Conservation (phyloP, 176 grass and related monocot genomes). For the Bromus sterilis region DNA sequence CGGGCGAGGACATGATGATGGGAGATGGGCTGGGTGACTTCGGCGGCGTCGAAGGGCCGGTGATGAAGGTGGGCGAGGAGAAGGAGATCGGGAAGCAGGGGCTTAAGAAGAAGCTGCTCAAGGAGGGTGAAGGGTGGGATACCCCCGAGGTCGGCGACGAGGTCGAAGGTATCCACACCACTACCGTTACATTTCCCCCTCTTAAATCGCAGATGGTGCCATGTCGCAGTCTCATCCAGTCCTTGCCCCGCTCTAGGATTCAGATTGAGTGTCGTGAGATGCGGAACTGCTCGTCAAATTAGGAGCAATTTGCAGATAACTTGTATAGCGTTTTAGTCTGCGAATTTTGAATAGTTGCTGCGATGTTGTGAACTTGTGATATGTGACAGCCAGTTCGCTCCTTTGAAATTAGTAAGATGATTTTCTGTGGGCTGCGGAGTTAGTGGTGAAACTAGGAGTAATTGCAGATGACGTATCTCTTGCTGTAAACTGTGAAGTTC, state of each 20-base stretch:
- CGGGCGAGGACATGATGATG: constrained; percentile 46
- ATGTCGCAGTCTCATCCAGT: neutral
- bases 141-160: constrained; percentile 87
- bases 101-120: constrained; percentile 94
- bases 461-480: neutral
- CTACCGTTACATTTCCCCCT: too few species aligned
- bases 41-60: constrained; percentile 44
- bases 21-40: constrained; percentile 45
- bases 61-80: constrained; percentile 80
- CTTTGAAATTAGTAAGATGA: neutral
- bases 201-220: neutral
- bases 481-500: neutral
- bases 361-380: neutral
- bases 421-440: neutral
- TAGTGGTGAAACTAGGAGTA: neutral
- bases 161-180: constrained; percentile 61
- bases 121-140: constrained; percentile 80
- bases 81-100: constrained; percentile 94
- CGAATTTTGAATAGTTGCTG: neutral
- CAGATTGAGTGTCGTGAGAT: neutral
- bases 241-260: neutral
- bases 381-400: neutral
- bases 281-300: neutral
- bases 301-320: neutral
- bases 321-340: neutral